A percentile compares a stretch with the other conserved stretches of the same genome.
These are phyloP conservation scores for Suillus americanus DNA, from an alignment of 768 basidiomycete genomes.

Conservation along the genomic window DNA sequence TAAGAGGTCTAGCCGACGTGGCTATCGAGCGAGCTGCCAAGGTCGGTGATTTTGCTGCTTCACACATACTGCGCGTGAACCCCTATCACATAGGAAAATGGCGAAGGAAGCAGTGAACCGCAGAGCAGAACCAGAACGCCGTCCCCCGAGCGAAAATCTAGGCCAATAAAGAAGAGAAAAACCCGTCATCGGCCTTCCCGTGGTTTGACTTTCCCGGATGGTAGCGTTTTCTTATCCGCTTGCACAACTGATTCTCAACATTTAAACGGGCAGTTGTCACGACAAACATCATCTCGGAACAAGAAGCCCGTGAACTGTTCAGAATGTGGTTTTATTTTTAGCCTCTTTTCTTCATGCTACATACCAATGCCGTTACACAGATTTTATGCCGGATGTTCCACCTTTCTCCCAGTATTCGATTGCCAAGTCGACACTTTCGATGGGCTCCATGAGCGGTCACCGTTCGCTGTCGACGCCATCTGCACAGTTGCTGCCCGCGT, in stretches of 20 bases:
- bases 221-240: conserved; percentile 36
- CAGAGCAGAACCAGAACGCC: conserved; percentile 74
- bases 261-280: conserved; percentile 62
- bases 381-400: conserved; percentile 92
- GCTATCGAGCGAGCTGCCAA: conserved; percentile 78
- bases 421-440: conserved; percentile 81
- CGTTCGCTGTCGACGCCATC: conserved; percentile 90
- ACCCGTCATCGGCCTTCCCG: conserved; percentile 60
- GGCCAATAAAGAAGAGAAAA: conserved; percentile 73
- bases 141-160: conserved; percentile 66
- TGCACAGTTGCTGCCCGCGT: conserved; percentile 93
- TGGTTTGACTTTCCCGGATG: conserved; percentile 73
- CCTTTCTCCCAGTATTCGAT: conserved; percentile 88
- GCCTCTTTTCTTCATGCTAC: conserved; percentile 6
- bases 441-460: conserved; percentile 82
- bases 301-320: conserved; percentile 85
- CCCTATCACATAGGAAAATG: conserved; percentile 58
- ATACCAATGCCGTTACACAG: conserved; percentile 39
- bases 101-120: conserved; percentile 67
- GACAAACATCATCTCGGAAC: conserved; percentile 76
- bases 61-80: background rate
- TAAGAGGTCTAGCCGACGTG: conserved; percentile 78
- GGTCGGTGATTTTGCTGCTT: conserved; percentile 38
- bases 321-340: conserved; percentile 52
- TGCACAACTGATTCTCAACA: conserved; percentile 6